phyloP scores from a whole-genome alignment of 2,329 filamentous ascomycete species.

The Beauveria scarabaeidicola region DNA sequence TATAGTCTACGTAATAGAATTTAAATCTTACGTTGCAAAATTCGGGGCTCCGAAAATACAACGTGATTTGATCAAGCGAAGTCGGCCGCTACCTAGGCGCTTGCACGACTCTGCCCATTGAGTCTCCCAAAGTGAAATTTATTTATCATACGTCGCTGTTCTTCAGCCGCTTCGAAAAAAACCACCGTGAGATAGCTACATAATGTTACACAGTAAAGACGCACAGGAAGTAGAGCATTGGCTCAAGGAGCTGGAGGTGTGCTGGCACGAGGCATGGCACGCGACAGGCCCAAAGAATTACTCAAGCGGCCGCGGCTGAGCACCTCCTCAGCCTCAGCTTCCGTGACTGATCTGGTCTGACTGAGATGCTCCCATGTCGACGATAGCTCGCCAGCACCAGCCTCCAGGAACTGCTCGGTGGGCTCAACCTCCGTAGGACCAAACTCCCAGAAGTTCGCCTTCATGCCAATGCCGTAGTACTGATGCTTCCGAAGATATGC shows the following conservation, averaged over 20 bases:
- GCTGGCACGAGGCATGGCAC: neutral
- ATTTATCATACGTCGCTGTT: neutral
- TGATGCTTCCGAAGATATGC: slow-evolving; percentile 87
- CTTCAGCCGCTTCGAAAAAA: neutral
- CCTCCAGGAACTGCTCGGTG: slow-evolving; percentile 2
- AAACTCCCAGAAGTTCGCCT: slow-evolving; percentile 93
- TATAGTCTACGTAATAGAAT: too few species aligned
- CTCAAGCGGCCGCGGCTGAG: slow-evolving; percentile 44
- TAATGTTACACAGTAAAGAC: neutral
- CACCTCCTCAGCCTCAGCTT: slow-evolving; percentile 49
- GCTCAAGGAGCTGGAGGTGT: neutral
- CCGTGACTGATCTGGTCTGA: slow-evolving; percentile 40
- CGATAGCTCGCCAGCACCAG: slow-evolving; percentile 27
- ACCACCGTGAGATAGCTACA: neutral
- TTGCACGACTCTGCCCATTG: neutral
- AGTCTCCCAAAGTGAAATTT: neutral
- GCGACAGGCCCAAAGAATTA: slow-evolving; percentile 23
- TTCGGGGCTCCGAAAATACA: too few species aligned
- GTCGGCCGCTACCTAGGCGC: too few species aligned
- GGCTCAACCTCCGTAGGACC: slow-evolving; percentile 11
- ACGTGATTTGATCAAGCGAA: neutral
- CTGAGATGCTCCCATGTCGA: slow-evolving; percentile 49
- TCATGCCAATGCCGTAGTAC: slow-evolving; percentile 96
- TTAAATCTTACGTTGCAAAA: too few species aligned
- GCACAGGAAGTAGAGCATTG: neutral